Conservation (phyloP, 2,329 filamentous ascomycete genomes). For the Pestalotiopsis sp. region DNA sequence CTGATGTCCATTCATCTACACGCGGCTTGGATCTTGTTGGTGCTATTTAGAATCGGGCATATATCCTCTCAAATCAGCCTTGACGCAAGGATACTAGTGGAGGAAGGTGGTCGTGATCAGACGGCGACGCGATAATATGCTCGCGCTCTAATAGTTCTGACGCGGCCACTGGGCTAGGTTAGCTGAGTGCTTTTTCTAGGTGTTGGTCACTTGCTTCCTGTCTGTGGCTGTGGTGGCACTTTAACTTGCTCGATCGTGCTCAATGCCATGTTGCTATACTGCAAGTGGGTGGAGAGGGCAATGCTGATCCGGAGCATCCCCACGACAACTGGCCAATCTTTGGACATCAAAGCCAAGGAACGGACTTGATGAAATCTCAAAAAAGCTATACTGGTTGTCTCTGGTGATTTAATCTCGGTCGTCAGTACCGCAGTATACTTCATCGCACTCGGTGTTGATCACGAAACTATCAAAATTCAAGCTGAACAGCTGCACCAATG, state of each 20-base stretch:
- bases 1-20: no score
- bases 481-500: no score
- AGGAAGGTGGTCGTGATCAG: background rate
- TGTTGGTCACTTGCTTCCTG: background rate
- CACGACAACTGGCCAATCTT: no score
- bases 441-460: no score
- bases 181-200: background rate
- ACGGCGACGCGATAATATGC: background rate
- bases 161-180: background rate
- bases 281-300: background rate
- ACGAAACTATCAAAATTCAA: no score
- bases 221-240: background rate
- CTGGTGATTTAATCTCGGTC: no score
- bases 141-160: background rate
- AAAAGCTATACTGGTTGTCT: no score
- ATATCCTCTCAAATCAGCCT: no score
- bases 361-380: no score
- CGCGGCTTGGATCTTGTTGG: no score
- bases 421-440: no score
- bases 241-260: constrained; percentile 2
- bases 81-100: background rate
- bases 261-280: background rate
- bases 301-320: background rate
- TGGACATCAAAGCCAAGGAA: background rate
- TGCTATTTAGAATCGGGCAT: no score